A percentile compares a stretch with the other conserved stretches of the same genome.
Conservation (phyloP, 495 filamentous ascomycete species). For the Aspergillus bertholletiae region DNA sequence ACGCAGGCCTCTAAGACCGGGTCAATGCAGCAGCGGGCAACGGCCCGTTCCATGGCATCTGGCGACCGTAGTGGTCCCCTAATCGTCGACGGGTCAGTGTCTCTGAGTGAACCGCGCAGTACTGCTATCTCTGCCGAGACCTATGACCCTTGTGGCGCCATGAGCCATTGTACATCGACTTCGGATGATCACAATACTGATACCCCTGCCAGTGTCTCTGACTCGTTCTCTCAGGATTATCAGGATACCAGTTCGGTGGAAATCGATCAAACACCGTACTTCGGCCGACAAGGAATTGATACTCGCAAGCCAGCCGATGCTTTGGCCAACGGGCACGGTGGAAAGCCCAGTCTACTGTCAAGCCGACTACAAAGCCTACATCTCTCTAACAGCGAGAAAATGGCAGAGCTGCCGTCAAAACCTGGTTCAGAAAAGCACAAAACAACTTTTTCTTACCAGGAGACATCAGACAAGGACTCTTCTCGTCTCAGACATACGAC, state of each 20-base stretch:
- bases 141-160: constrained; percentile 30
- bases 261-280: constrained; percentile 28
- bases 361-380: constrained; percentile 38
- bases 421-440: constrained; percentile 29
- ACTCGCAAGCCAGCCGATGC: constrained; percentile 12
- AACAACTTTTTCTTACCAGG: constrained; percentile 16
- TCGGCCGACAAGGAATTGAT: constrained; percentile 28
- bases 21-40: constrained; percentile 16
- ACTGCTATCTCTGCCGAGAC: constrained; percentile 22
- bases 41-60: constrained; percentile 22
- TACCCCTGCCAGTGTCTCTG: constrained; percentile 39
- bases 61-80: constrained; percentile 39
- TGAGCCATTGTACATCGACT: constrained; percentile 33
- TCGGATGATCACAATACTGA: constrained; percentile 42
- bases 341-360: constrained; percentile 32
- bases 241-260: constrained; percentile 37
- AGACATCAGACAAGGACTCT: constrained; percentile 24
- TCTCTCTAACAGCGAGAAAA: constrained; percentile 33
- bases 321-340: constrained; percentile 16
- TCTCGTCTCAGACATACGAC: constrained; percentile 28
- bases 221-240: constrained; percentile 39
- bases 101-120: constrained; percentile 29
- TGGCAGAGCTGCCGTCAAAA: constrained; percentile 23
- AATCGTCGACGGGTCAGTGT: constrained; percentile 45
- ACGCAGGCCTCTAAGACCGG: constrained; percentile 14